phyloP scores from a whole-genome alignment of 805 yeast genomes.

The Maudiozyma pseudohumilis region DNA sequence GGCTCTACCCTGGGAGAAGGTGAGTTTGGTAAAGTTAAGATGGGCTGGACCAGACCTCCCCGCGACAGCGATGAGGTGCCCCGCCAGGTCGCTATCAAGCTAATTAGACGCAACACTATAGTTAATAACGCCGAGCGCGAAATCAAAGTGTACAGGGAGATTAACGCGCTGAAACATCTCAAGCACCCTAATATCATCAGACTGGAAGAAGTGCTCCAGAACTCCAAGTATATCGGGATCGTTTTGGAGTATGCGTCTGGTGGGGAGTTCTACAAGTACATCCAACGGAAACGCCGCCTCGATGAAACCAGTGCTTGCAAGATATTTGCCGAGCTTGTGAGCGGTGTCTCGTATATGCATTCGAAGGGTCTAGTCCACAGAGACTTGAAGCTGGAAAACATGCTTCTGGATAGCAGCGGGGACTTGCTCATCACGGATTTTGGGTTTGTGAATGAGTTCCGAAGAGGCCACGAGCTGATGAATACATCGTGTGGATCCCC shows the following conservation, averaged over 20 bases:
- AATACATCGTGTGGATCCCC: constrained; percentile 95
- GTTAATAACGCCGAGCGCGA: constrained; percentile 79
- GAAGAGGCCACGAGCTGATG: constrained; percentile 61
- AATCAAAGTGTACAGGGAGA: constrained; percentile 83
- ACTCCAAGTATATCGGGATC: constrained; percentile 91
- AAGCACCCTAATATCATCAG: constrained; percentile 91
- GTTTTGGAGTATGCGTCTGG: constrained; percentile 96
- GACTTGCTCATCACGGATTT: constrained; percentile 83
- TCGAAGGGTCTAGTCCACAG: constrained; percentile 84
- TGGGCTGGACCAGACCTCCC: constrained; percentile 73
- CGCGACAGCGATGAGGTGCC: constrained; percentile 30
- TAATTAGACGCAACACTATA: constrained; percentile 81
- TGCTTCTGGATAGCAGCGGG: constrained; percentile 75
- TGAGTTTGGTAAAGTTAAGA: constrained; percentile 93
- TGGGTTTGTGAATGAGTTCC: constrained; percentile 85
- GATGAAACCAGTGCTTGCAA: constrained; percentile 82
- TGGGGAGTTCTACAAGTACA: constrained; percentile 92
- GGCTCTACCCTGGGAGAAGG: constrained; percentile 97
- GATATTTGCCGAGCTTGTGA: constrained; percentile 82
- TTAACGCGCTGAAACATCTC: constrained; percentile 74
- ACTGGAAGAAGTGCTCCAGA: constrained; percentile 85
- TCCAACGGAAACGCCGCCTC: constrained; percentile 72
- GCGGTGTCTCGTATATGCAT: constrained; percentile 93
- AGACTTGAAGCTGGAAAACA: constrained; percentile 82
- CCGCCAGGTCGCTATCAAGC: constrained; percentile 85